Evolutionary conservation across 169 alveolate species (phyloP).

Genomic region (Fabrea salina): DNA sequence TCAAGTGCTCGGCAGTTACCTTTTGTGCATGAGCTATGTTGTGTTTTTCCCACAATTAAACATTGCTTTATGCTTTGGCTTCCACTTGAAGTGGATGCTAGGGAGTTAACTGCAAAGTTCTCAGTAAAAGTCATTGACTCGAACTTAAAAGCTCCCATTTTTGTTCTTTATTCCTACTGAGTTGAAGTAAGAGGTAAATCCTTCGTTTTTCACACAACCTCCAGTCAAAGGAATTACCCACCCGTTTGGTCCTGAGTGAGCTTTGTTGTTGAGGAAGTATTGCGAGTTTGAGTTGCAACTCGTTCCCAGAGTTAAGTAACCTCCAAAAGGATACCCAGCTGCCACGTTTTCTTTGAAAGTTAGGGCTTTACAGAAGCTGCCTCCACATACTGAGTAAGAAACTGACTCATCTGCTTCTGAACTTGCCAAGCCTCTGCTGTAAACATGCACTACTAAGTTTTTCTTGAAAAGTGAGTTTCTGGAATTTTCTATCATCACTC

Average conservation of each 20-base stretch:
- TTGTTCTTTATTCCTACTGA: not conserved
- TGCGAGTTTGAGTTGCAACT: not conserved
- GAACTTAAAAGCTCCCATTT: not conserved
- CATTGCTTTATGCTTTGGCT: not conserved
- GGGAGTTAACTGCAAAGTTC: not conserved
- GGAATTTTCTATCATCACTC: not conserved
- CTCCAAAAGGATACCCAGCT: not conserved
- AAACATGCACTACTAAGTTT: not conserved
- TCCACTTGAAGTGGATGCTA: not conserved
- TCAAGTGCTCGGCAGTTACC: not conserved
- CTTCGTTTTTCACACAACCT: too few relatives aligned
- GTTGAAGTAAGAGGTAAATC: too few relatives aligned
- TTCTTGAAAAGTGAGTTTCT: not conserved
- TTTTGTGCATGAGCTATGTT: not conserved
- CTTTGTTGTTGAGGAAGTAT: not conserved
- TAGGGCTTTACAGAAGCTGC: not conserved
- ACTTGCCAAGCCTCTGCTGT: slow-evolving; percentile 11
- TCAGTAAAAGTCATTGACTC: not conserved
- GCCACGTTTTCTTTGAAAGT: not conserved
- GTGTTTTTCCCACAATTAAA: slow-evolving; percentile 14
- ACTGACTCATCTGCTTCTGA: too few relatives aligned
- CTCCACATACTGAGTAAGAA: too few relatives aligned
- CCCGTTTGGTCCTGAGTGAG: not conserved
- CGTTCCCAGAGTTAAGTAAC: not conserved
- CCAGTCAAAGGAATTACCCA: not conserved